A percentile compares a stretch with the other conserved stretches of the same genome.
Evolutionary conservation across 2,329 filamentous ascomycete species (phyloP).

Genomic region (Dryadomyces sulphureus): DNA sequence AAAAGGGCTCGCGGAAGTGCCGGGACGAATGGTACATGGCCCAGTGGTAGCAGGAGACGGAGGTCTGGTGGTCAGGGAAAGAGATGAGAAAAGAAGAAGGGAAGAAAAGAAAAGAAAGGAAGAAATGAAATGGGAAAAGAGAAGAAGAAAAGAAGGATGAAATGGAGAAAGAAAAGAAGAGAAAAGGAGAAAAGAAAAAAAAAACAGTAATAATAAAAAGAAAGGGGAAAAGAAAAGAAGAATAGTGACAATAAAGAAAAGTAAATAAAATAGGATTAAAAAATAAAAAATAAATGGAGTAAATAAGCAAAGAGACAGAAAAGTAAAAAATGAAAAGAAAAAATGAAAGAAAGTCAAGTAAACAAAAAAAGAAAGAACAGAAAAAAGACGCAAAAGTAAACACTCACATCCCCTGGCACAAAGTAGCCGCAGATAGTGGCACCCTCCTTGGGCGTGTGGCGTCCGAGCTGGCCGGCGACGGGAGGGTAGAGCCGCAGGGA

Average conservation of each 20-base stretch:
- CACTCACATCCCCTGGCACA: slow-evolving; percentile 6
- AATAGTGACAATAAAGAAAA: neutral
- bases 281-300: neutral
- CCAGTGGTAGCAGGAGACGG: slow-evolving; percentile 8
- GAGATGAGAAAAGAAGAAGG: neutral
- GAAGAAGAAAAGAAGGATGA: neutral
- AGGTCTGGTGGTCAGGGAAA: neutral
- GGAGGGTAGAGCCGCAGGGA: slow-evolving; percentile 10
- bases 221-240: too few species aligned
- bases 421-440: slow-evolving; percentile 13
- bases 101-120: too few species aligned
- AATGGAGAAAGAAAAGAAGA: neutral
- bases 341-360: neutral
- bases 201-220: too few species aligned
- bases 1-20: slow-evolving; percentile 6
- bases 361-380: too few species aligned
- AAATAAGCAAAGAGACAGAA: too few species aligned
- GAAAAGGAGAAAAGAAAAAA: neutral
- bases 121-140: neutral
- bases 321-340: neutral
- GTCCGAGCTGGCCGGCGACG: slow-evolving; percentile 6
- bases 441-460: slow-evolving; percentile 16
- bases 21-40: slow-evolving; percentile 4
- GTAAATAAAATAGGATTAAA: too few species aligned
- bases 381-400: neutral